phyloP scores from a whole-genome alignment of 306 rosid genomes.

The Pterocarpus macrocarpus region DNA sequence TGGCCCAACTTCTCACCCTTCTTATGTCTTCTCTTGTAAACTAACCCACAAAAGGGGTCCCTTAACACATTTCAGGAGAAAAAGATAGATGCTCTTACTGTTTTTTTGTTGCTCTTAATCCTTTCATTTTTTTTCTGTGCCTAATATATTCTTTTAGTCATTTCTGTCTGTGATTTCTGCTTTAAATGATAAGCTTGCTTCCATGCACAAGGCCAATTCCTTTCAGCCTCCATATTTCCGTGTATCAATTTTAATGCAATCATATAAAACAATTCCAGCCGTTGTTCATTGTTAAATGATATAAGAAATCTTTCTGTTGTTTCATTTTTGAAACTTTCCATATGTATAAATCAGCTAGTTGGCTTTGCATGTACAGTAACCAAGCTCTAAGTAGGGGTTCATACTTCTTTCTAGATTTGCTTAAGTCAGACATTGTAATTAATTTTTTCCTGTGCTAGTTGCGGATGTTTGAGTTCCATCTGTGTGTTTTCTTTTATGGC shows the following conservation, averaged over 20 bases:
- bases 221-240: background rate
- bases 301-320: background rate
- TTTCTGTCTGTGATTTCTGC: conserved; percentile 22
- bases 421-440: conserved; percentile 5
- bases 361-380: background rate
- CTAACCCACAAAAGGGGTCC: too few relatives aligned
- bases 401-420: background rate
- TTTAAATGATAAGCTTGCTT: conserved; percentile 4
- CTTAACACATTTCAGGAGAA: background rate
- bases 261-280: conserved; percentile 1
- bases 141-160: background rate
- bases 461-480: conserved; percentile 23
- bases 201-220: conserved; percentile 31
- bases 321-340: conserved; percentile 13
- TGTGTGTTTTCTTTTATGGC: conserved; percentile 29
- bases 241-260: background rate
- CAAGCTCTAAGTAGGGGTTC: conserved; percentile 3
- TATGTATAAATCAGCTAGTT: conserved; percentile 12
- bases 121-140: background rate
- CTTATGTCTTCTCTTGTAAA: too few relatives aligned
- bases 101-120: background rate
- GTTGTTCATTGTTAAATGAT: conserved; percentile 26
- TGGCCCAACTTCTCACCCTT: too few relatives aligned
- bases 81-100: background rate
- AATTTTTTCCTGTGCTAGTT: conserved; percentile 25